These are phyloP conservation scores for Dendrobium chrysotoxum DNA, from an alignment of 106 monocot species.

Conservation along the genomic window DNA sequence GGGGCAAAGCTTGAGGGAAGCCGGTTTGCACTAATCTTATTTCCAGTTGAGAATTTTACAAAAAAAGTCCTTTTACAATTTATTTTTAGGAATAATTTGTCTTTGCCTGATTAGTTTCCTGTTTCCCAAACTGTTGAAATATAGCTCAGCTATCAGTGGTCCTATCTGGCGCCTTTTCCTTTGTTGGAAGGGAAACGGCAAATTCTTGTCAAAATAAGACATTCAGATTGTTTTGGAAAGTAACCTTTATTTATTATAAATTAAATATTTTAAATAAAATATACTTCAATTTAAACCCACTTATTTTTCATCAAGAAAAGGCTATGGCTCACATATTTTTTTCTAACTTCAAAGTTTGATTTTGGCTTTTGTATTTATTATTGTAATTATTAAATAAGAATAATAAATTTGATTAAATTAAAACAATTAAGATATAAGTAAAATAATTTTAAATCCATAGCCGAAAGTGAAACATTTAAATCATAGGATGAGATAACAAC, in stretches of 20 bases:
- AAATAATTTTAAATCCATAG: neutral
- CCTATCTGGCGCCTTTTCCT: neutral
- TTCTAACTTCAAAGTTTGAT: too few relatives aligned
- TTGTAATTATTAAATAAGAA: too few relatives aligned
- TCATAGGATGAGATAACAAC: too few relatives aligned
- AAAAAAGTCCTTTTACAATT: neutral
- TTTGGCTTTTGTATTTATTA: too few relatives aligned
- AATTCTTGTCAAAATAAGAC: neutral
- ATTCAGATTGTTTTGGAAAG: neutral
- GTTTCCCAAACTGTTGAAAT: neutral
- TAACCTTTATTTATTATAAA: neutral
- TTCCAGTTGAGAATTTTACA: neutral
- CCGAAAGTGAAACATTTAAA: too few relatives aligned
- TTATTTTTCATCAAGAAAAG: too few relatives aligned
- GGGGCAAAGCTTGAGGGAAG: neutral
- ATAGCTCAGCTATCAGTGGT: neutral
- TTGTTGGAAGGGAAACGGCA: neutral
- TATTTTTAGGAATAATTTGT: neutral
- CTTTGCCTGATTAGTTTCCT: conserved; percentile 1
- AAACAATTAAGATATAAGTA: neutral
- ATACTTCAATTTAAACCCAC: too few relatives aligned
- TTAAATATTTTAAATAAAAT: too few relatives aligned
- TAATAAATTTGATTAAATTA: neutral
- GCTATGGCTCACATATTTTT: too few relatives aligned
- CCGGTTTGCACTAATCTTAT: neutral